Conservation (phyloP, 306 rosid genomes). For the Hippophae tibetana region DNA sequence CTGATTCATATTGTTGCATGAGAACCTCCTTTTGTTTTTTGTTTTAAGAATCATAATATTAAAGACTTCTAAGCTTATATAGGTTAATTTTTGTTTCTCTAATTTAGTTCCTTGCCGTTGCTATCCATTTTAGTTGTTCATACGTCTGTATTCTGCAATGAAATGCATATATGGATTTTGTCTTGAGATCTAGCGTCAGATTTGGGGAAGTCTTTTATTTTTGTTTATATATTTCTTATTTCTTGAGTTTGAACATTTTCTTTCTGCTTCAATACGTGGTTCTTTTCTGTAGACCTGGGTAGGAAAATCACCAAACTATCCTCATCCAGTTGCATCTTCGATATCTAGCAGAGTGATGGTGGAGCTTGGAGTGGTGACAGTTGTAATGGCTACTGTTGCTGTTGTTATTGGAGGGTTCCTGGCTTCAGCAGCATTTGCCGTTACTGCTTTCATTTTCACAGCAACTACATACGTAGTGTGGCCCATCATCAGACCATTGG, state of each 20-base stretch:
- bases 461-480: conserved; percentile 50
- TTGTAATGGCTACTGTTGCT: conserved; percentile 55
- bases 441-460: conserved; percentile 59
- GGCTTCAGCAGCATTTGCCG: conserved; percentile 79
- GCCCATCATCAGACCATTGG: conserved; percentile 73
- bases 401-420: conserved; percentile 66
- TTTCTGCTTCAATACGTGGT: conserved; percentile 16
- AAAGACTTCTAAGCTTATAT: too few species aligned
- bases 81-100: too few species aligned
- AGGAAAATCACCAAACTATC: conserved; percentile 61
- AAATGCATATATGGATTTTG: too few species aligned
- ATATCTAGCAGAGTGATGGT: conserved; percentile 88
- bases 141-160: too few species aligned
- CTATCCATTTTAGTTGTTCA: too few species aligned
- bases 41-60: too few species aligned
- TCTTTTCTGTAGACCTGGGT: conserved; percentile 62
- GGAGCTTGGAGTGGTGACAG: conserved; percentile 66
- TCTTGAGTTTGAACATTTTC: neutral
- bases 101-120: too few species aligned
- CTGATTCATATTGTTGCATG: neutral
- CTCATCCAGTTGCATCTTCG: conserved; percentile 85
- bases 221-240: too few species aligned
- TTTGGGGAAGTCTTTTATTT: too few species aligned
- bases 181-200: too few species aligned
- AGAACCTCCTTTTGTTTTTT: neutral